phyloP scores from a whole-genome alignment of 1,284 basidiomycete genomes.

The Porphyrellus sp. region DNA sequence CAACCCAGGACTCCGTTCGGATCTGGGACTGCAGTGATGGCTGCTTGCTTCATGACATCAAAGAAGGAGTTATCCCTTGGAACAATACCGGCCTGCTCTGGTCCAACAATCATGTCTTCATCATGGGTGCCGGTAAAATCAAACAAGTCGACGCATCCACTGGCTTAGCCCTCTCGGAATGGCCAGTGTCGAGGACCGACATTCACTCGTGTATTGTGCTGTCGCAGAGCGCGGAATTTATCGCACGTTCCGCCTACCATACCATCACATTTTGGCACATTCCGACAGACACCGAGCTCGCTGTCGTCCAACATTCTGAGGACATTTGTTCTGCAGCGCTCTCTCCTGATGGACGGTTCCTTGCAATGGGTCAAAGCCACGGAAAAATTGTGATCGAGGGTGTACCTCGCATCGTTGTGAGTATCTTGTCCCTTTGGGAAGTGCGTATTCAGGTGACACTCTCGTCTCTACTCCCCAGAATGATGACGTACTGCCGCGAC shows the following conservation, averaged over 20 bases:
- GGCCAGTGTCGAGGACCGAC: background rate
- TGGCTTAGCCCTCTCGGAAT: background rate
- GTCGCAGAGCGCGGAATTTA: background rate
- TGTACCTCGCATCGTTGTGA: background rate
- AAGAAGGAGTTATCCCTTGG: background rate
- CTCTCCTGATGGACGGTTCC: background rate
- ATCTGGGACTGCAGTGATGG: background rate
- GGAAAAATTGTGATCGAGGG: background rate
- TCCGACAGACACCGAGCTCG: background rate
- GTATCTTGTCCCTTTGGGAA: no score
- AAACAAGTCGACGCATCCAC: background rate
- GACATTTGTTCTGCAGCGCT: no score
- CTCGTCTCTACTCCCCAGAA: no score
- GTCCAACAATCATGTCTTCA: background rate
- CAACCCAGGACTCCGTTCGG: background rate
- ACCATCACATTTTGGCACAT: background rate
- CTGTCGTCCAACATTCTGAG: background rate
- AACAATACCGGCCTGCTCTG: background rate
- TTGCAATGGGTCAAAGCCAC: background rate
- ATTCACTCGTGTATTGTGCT: background rate
- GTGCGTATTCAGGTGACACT: no score
- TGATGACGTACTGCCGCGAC: no score
- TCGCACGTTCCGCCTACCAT: background rate
- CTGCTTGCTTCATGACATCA: background rate
- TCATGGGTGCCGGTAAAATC: background rate